phyloP scores from a whole-genome alignment of 2,329 filamentous ascomycete species.

The Pestalotiopsis sp. region DNA sequence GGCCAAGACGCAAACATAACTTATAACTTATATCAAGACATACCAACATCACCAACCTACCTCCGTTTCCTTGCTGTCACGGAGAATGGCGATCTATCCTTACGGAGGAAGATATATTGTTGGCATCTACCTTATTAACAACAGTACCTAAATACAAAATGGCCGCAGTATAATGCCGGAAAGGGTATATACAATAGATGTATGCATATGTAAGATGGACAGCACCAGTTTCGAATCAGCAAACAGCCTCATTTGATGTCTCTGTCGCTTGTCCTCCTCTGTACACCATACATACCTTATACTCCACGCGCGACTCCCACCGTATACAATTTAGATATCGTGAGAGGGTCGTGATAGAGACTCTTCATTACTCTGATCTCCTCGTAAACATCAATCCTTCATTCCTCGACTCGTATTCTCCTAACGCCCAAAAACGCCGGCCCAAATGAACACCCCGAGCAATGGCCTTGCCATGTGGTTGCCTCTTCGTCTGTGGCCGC shows the following conservation, averaged over 20 bases:
- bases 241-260: neutral
- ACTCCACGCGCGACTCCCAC: neutral
- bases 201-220: neutral
- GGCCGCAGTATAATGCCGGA: neutral
- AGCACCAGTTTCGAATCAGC: neutral
- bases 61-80: too few relatives aligned
- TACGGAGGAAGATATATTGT: too few relatives aligned
- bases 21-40: too few relatives aligned
- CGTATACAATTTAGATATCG: neutral
- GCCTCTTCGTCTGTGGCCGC: neutral
- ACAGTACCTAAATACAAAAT: neutral
- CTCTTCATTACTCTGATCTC: neutral
- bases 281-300: neutral
- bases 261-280: neutral
- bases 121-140: too few relatives aligned
- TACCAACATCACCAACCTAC: too few relatives aligned
- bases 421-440: neutral
- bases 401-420: neutral
- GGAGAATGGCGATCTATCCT: too few relatives aligned
- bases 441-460: constrained; percentile 7
- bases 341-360: neutral
- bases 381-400: neutral
- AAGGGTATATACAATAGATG: neutral
- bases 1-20: too few relatives aligned
- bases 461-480: neutral